A percentile compares a stretch with the other conserved stretches of the same genome.
Evolutionary conservation across 768 basidiomycete species (phyloP).

Genomic region (Macrocybe gigantea): DNA sequence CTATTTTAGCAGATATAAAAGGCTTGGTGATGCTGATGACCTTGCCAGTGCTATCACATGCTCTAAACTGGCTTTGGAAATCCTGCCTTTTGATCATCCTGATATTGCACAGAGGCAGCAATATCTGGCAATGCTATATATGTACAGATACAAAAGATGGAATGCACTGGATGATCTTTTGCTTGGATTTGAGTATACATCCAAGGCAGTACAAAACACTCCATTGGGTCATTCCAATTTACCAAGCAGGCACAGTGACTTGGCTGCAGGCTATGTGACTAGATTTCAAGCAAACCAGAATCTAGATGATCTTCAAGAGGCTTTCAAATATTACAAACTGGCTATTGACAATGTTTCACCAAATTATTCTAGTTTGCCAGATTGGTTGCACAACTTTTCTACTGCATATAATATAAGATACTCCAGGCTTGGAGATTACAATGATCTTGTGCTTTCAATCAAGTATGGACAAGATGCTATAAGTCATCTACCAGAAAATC

Average conservation of each 20-base stretch:
- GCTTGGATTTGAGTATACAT: no score
- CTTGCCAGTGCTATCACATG: not conserved
- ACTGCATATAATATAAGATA: not conserved
- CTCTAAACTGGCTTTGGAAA: constrained; percentile 1
- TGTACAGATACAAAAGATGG: not conserved
- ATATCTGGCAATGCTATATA: not conserved
- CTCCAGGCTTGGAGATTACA: not conserved
- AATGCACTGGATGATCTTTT: not conserved
- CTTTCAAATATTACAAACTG: constrained; percentile 1
- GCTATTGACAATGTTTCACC: not conserved
- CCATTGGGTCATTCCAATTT: no score
- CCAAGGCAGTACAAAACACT: no score
- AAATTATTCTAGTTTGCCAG: not conserved
- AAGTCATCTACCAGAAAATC: not conserved
- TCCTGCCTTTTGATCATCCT: not conserved
- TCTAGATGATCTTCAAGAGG: not conserved
- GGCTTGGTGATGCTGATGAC: not conserved
- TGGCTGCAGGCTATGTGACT: no score
- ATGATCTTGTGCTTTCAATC: constrained; percentile 2
- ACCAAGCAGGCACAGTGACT: no score
- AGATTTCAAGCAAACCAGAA: no score
- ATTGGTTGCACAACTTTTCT: not conserved
- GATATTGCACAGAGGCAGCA: not conserved
- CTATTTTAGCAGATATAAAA: constrained; percentile 3
- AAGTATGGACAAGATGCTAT: not conserved